phyloP scores from a whole-genome alignment of 768 basidiomycete genomes.

The Boletus patriciae region DNA sequence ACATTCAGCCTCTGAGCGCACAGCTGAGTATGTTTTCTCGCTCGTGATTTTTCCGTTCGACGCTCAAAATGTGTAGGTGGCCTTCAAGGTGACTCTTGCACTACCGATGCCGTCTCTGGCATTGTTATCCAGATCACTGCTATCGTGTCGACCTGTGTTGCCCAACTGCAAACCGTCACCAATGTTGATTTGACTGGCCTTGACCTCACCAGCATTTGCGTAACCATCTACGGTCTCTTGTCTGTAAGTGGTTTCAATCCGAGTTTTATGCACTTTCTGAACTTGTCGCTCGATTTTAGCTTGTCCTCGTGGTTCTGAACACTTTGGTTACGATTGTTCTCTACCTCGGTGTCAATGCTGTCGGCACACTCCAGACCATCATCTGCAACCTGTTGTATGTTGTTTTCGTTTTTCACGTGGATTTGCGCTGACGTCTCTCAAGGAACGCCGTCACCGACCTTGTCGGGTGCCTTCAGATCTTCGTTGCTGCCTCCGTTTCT shows the following conservation, averaged over 20 bases:
- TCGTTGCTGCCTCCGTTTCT: background rate
- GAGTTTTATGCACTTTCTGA: accelerated
- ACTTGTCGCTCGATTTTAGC: background rate
- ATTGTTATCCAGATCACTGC: slow-evolving; percentile 15
- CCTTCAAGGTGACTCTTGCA: slow-evolving; percentile 5
- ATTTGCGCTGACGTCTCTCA: background rate
- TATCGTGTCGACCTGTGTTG: slow-evolving; percentile 5
- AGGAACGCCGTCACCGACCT: slow-evolving; percentile 9
- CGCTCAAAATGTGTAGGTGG: background rate
- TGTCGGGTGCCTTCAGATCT: slow-evolving; percentile 15
- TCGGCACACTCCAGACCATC: background rate
- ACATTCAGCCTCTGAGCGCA: slow-evolving; percentile 2
- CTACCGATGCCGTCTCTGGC: slow-evolving; percentile 3
- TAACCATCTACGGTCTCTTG: slow-evolving; percentile 6
- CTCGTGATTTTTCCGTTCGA: background rate
- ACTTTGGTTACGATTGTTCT: slow-evolving; percentile 5
- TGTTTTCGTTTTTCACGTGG: background rate
- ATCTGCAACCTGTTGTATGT: slow-evolving; percentile 18
- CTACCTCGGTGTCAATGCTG: background rate
- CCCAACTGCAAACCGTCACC: slow-evolving; percentile 8
- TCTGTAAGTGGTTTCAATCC: background rate
- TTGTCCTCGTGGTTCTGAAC: slow-evolving; percentile 5
- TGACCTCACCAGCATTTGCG: slow-evolving; percentile 5
- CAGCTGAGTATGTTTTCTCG: slow-evolving; percentile 8
- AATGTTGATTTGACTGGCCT: slow-evolving; percentile 9